These are phyloP conservation scores for Xylaria cubensis DNA, from an alignment of 495 filamentous ascomycete species.

Conservation along the genomic window DNA sequence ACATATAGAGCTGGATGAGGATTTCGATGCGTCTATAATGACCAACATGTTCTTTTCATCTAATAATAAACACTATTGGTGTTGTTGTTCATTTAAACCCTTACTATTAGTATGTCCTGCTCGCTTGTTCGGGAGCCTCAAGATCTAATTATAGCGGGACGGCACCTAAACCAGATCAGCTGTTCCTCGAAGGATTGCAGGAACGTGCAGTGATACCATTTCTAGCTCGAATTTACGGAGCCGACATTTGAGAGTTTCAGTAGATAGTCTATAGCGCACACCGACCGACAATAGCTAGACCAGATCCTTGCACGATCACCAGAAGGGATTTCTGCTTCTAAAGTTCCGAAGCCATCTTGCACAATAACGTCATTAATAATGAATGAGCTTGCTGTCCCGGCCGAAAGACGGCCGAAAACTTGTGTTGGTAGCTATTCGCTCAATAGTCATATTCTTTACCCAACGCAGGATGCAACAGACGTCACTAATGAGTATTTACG, in stretches of 20 bases:
- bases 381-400: neutral
- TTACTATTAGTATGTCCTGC: neutral
- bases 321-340: neutral
- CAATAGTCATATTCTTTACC: neutral
- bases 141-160: constrained; percentile 22
- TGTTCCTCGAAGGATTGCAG: constrained; percentile 15
- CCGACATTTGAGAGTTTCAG: constrained; percentile 5
- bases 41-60: neutral
- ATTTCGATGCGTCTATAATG: neutral
- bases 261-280: neutral
- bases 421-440: neutral
- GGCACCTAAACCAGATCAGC: constrained; percentile 12
- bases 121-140: constrained; percentile 16
- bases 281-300: neutral
- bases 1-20: neutral
- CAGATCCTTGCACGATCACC: neutral
- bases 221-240: neutral
- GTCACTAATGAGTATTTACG: neutral
- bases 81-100: constrained; percentile 16
- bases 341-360: neutral
- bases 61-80: constrained; percentile 17
- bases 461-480: neutral
- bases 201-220: neutral
- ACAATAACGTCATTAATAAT: neutral
- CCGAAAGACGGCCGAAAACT: neutral